Evolutionary conservation across 2,329 filamentous ascomycete genomes (phyloP).

Genomic region (Periconia digitata): DNA sequence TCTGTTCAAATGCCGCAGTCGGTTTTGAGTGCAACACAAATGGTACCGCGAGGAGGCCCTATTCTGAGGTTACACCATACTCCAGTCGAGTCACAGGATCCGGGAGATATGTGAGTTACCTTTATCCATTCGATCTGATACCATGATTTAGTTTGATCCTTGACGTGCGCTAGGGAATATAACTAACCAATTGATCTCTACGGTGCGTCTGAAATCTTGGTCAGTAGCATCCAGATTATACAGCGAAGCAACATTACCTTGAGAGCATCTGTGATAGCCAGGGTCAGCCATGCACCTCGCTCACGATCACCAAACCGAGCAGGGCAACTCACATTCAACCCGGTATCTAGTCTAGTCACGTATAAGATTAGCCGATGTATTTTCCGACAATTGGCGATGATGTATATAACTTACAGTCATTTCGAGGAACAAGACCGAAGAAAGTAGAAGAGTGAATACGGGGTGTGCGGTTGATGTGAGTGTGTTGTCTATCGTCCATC

Average conservation of each 20-base stretch:
- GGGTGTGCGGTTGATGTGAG: not conserved
- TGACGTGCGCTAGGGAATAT: not conserved
- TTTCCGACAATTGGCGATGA: not conserved
- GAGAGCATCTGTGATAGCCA: conserved; percentile 57
- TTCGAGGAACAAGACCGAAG: not conserved
- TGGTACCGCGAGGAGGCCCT: conserved; percentile 78
- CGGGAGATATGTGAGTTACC: conserved; percentile 45
- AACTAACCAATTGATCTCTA: conserved; percentile 84
- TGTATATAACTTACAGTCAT: not conserved
- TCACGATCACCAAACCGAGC: not conserved
- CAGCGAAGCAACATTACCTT: conserved; percentile 53
- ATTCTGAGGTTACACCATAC: conserved; percentile 1
- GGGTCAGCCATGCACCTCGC: conserved; percentile 17
- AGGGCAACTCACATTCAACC: conserved; percentile 41
- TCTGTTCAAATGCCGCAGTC: conserved; percentile 76
- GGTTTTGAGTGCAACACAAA: conserved; percentile 97
- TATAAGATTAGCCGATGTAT: not conserved
- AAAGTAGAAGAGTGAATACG: not conserved
- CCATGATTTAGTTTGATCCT: conserved; percentile 13
- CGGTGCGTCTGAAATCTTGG: conserved; percentile 73
- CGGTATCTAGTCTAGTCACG: conserved; percentile 38
- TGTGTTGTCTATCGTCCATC: not conserved
- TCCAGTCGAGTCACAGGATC: not conserved
- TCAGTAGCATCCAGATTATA: conserved; percentile 19
- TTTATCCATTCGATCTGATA: conserved; percentile 92